Evolutionary conservation across 176 grass and related monocot species (phyloP), one percentile per base, ranked within the genome.

Genomic region (Aegilops umbellulata): DNA sequence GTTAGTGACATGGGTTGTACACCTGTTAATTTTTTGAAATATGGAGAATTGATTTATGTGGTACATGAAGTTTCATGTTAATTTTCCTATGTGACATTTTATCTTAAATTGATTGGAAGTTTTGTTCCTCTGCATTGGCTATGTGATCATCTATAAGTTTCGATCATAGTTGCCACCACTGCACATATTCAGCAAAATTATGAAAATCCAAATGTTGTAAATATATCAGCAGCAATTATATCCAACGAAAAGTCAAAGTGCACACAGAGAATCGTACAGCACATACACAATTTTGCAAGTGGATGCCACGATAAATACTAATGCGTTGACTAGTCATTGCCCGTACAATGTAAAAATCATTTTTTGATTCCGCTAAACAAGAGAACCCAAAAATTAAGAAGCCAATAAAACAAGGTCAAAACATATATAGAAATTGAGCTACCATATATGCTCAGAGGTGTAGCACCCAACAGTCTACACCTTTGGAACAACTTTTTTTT

Each of bases 391-490:
- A 65, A 64, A 65, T 27, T 3, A 10, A 65, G 62, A n/a, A n/a
- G n/a, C 5, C 27, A 65, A 65, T 29, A 64, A 65, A 64, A 63
- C 60, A 2, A 64, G 22, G 25, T 65, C 62, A 65, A 15, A 65
- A 16, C 62, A 65, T 65, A 64, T 26, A 65, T 30, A 30, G 46
- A 65, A 65, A 29, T 16, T 65, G 36, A 46, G 11, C 31, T 71
- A 35, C n/a, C 76, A 23, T 67, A 32, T 29, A 32, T 72, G 61
- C 35, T 70, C 81, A 49, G 6, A 67, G 55, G 55, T 71, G 79
- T 82, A 83, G 88, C 83, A 70, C 51, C 15, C 63, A 82, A 46
- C 17, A 69, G 4, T 53, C 83, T 72, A 86, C 36, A 3, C 5
- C 71, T 49, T 49, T 49, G 46, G 4, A 49, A 4, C 46, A 16